Conservation (phyloP, 2,329 filamentous ascomycete genomes). For the Penicillium sclerotiorum region DNA sequence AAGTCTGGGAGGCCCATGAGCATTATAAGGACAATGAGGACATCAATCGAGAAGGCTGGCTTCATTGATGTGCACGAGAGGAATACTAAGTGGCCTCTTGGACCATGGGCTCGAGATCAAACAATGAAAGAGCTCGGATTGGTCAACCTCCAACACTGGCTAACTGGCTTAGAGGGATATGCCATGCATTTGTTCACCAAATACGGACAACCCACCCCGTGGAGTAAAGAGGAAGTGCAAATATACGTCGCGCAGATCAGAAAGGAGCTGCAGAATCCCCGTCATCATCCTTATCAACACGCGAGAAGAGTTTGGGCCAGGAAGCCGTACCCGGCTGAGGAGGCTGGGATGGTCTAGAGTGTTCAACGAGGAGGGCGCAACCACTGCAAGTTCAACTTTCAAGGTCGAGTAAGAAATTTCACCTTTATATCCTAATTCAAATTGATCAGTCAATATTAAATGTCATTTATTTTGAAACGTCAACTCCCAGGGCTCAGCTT, state of each 20-base stretch:
- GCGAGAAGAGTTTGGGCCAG: conserved; percentile 3
- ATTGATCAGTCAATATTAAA: too few species aligned
- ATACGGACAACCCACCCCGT: background rate
- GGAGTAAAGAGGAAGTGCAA: background rate
- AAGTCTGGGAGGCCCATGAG: conserved; percentile 1
- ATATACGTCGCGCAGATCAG: conserved; percentile 2
- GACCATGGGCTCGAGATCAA: conserved; percentile 1
- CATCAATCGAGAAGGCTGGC: conserved; percentile 1
- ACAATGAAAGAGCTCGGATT: conserved; percentile 2
- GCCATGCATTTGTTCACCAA: conserved; percentile 4
- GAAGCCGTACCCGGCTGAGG: too few species aligned
- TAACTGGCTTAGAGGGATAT: conserved; percentile 6
- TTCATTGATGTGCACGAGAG: conserved; percentile 3
- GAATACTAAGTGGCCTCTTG: conserved; percentile 3
- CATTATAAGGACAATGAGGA: conserved; percentile 2
- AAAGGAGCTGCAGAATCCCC: conserved; percentile 3
- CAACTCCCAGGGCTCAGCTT: too few species aligned
- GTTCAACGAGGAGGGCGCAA: too few species aligned
- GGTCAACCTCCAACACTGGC: conserved; percentile 2
- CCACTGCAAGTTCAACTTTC: too few species aligned
- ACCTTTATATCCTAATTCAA: too few species aligned
- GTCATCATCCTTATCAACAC: conserved; percentile 3
- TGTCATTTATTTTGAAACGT: too few species aligned
- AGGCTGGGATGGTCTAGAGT: too few species aligned
- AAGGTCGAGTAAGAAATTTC: too few species aligned